These are phyloP conservation scores for Suhomyces faveliae DNA, from an alignment of 805 yeast species.

Conservation along the genomic window DNA sequence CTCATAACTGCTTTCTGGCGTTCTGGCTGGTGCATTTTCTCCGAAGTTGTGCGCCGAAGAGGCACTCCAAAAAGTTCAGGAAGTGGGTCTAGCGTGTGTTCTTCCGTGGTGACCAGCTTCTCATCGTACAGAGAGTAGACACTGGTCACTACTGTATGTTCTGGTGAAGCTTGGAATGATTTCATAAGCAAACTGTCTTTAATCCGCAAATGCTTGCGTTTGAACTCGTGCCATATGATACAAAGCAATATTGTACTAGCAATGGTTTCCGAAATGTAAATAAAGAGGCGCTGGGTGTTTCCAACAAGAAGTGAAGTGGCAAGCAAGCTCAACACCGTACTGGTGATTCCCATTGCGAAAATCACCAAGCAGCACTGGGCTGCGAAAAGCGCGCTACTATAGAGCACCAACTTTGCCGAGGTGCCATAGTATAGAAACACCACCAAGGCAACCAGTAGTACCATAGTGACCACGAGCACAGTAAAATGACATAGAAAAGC, in stretches of 20 bases:
- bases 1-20: not conserved
- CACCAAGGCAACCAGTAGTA: not conserved
- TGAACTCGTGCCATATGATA: not conserved
- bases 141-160: not conserved
- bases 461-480: not conserved
- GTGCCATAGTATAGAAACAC: not conserved
- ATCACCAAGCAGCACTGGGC: not conserved
- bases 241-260: not conserved
- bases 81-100: not conserved
- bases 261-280: not conserved
- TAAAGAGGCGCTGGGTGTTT: not conserved
- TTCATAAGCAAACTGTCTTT: constrained; percentile 1
- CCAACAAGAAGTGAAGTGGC: not conserved
- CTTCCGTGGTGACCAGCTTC: not conserved
- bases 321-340: not conserved
- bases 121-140: not conserved
- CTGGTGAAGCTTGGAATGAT: constrained; percentile 1
- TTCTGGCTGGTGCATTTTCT: not conserved
- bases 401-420: not conserved
- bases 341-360: not conserved
- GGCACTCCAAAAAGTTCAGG: not conserved
- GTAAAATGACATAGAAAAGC: not conserved
- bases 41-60: not conserved
- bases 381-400: not conserved
- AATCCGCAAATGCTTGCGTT: not conserved